These are phyloP conservation scores for Zalaria obscura DNA, from an alignment of 2,329 filamentous ascomycete genomes.

Conservation along the genomic window DNA sequence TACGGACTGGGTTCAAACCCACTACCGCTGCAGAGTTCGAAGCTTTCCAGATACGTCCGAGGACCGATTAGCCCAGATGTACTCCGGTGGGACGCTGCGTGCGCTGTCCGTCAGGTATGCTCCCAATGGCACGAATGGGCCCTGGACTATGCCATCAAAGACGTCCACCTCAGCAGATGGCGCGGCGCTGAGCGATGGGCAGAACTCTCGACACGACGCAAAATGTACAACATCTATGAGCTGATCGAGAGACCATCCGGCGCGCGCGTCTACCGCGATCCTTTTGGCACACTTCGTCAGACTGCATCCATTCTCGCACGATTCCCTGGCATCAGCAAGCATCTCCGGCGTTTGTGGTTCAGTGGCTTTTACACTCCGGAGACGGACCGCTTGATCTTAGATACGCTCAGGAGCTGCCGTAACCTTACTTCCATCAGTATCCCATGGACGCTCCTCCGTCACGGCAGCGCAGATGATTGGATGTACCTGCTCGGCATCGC, in stretches of 20 bases:
- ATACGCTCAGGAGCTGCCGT: slow-evolving; percentile 31
- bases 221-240: slow-evolving; percentile 31
- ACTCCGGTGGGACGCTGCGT: slow-evolving; percentile 36
- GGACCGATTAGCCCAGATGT: slow-evolving; percentile 36
- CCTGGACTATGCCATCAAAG: slow-evolving; percentile 34
- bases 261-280: slow-evolving; percentile 37
- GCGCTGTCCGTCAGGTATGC: slow-evolving; percentile 34
- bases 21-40: slow-evolving; percentile 28
- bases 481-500: slow-evolving; percentile 29
- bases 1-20: slow-evolving; percentile 38
- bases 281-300: slow-evolving; percentile 33
- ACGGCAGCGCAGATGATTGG: slow-evolving; percentile 34
- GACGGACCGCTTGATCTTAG: slow-evolving; percentile 35
- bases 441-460: slow-evolving; percentile 39
- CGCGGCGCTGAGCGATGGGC: slow-evolving; percentile 38
- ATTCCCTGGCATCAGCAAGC: slow-evolving; percentile 30
- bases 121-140: slow-evolving; percentile 39
- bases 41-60: slow-evolving; percentile 35
- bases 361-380: slow-evolving; percentile 39
- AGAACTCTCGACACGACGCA: slow-evolving; percentile 28
- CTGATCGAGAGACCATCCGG: slow-evolving; percentile 31
- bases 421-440: slow-evolving; percentile 34
- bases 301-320: slow-evolving; percentile 31
- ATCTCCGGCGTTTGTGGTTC: slow-evolving; percentile 40
- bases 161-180: slow-evolving; percentile 38